Evolutionary conservation across 1,284 basidiomycete genomes (phyloP).

Genomic region (Cryptococcus deneoformans): DNA sequence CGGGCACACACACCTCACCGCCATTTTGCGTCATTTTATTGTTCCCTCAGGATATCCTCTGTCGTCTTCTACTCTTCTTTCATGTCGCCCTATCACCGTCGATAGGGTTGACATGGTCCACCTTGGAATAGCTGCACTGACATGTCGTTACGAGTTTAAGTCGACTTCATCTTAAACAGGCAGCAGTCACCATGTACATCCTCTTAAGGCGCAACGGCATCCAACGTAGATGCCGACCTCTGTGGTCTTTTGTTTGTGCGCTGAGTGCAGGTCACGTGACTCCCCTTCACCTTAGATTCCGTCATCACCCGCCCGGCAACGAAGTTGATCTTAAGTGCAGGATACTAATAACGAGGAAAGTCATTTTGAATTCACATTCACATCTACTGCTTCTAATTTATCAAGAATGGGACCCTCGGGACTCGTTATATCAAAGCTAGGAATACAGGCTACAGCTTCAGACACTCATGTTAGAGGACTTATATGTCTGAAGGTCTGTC

Average conservation of each 20-base stretch:
- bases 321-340: background rate
- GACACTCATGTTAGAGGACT: conserved; percentile 24
- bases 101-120: background rate
- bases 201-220: background rate
- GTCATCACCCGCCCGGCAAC: background rate
- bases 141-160: background rate
- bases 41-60: background rate
- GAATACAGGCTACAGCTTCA: conserved; percentile 27
- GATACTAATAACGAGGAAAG: background rate
- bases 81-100: background rate
- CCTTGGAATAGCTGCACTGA: background rate
- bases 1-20: too few relatives aligned
- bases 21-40: too few relatives aligned
- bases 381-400: background rate
- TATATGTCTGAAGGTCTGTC: conserved; percentile 37
- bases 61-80: background rate
- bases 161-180: background rate
- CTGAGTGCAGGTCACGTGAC: too few relatives aligned
- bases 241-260: too few relatives aligned
- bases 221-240: background rate
- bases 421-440: conserved; percentile 35
- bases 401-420: conserved; percentile 23
- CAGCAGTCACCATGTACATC: background rate
- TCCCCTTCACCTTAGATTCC: too few relatives aligned
- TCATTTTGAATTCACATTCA: background rate